phyloP scores from a whole-genome alignment of 2,329 filamentous ascomycete genomes.

The Rutstroemia sp. region DNA sequence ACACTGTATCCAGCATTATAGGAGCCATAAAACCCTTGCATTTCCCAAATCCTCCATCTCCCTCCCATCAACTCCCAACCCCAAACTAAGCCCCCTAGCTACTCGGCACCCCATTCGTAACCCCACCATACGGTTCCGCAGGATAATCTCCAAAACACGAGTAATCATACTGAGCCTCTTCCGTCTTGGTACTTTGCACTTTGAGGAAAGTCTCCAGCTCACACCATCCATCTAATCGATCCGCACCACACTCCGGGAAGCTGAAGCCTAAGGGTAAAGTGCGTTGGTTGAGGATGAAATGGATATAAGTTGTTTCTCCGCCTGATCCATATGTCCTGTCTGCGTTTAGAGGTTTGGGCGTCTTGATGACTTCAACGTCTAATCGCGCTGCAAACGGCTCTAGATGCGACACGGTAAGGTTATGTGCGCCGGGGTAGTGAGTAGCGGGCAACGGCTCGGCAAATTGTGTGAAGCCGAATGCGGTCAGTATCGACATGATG shows the following conservation, averaged over 20 bases:
- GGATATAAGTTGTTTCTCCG: slow-evolving; percentile 58
- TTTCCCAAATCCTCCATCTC: too few species aligned
- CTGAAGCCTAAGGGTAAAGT: slow-evolving; percentile 62
- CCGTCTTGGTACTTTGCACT: slow-evolving; percentile 51
- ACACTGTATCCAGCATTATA: too few species aligned
- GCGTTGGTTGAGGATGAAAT: slow-evolving; percentile 68
- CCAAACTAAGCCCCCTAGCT: too few species aligned
- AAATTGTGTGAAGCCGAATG: slow-evolving; percentile 68
- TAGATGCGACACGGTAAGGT: slow-evolving; percentile 59
- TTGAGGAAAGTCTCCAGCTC: slow-evolving; percentile 61
- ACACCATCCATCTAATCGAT: slow-evolving; percentile 69
- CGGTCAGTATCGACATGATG: slow-evolving; percentile 61
- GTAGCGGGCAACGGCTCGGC: slow-evolving; percentile 48
- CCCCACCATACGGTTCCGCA: slow-evolving; percentile 38
- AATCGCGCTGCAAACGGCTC: slow-evolving; percentile 66
- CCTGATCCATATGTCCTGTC: slow-evolving; percentile 42
- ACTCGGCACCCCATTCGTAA: slow-evolving; percentile 39
- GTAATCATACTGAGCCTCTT: slow-evolving; percentile 53
- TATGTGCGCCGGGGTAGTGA: slow-evolving; percentile 47
- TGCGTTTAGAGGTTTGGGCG: slow-evolving; percentile 54
- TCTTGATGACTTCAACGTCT: slow-evolving; percentile 66
- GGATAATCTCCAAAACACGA: slow-evolving; percentile 58
- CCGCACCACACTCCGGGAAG: slow-evolving; percentile 54
- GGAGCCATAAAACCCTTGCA: too few species aligned
- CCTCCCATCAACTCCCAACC: too few species aligned